Conservation (phyloP, 805 yeast species). For the Kuraishia borneana region DNA sequence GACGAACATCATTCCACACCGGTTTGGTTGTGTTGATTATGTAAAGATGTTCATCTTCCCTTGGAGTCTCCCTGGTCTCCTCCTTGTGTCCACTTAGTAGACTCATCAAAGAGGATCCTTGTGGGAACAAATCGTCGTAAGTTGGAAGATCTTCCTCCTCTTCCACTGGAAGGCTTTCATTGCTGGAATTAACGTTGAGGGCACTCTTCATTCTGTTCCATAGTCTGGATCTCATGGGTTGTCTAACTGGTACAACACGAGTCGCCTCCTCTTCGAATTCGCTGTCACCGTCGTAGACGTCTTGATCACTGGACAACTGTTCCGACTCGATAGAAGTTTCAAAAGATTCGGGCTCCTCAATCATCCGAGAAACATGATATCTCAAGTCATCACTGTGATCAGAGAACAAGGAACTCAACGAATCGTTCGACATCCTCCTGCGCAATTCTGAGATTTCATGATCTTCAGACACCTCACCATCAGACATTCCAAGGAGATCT, state of each 20-base stretch:
- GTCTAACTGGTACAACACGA: no score
- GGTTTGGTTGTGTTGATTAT: conserved; percentile 24
- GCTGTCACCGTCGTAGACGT: conserved; percentile 7
- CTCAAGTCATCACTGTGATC: conserved; percentile 11
- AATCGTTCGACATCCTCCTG: conserved; percentile 17
- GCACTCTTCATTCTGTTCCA: conserved; percentile 1
- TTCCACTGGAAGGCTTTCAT: no score
- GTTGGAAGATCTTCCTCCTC: conserved; percentile 46
- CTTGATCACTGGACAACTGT: conserved; percentile 4
- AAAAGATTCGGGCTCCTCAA: conserved; percentile 1
- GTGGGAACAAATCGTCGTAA: conserved; percentile 69
- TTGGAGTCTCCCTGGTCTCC: conserved; percentile 1
- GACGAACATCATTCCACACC: conserved; percentile 66
- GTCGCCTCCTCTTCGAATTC: conserved; percentile 6
- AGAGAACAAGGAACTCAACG: conserved; percentile 9
- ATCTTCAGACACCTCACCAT: conserved; percentile 3
- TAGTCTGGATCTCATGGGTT: background rate
- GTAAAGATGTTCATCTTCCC: conserved; percentile 8
- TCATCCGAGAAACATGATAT: conserved; percentile 11
- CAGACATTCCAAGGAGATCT: conserved; percentile 16
- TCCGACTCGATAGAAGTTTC: conserved; percentile 1
- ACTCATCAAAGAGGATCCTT: conserved; percentile 20
- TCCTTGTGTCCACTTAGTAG: conserved; percentile 13
- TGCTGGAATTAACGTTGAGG: no score
- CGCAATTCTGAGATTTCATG: conserved; percentile 3